Conservation (phyloP, 2,329 filamentous ascomycete genomes). For the Clonostachys chloroleuca region DNA sequence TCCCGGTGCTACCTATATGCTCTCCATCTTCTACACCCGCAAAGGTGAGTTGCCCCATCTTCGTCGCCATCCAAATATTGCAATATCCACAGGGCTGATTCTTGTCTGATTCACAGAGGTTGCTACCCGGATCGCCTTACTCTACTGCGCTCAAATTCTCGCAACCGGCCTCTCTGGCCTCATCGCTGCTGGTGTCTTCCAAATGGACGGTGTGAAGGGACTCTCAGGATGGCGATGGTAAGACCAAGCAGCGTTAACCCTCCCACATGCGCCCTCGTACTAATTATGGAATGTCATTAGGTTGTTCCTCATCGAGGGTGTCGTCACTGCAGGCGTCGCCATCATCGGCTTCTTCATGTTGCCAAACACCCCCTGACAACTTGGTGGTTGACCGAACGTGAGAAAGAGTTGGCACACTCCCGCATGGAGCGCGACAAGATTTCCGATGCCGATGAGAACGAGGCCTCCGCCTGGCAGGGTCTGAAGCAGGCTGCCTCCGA, state of each 20-base stretch:
- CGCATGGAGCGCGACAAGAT: conserved; percentile 48
- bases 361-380: conserved; percentile 36
- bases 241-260: background rate
- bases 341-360: conserved; percentile 20
- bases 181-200: conserved; percentile 56
- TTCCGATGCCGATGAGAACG: conserved; percentile 28
- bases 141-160: conserved; percentile 57
- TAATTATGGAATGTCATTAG: conserved; percentile 9
- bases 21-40: conserved; percentile 24
- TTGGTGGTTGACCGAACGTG: conserved; percentile 34
- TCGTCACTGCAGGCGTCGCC: conserved; percentile 24
- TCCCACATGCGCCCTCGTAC: background rate
- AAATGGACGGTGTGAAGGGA: conserved; percentile 35
- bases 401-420: conserved; percentile 39
- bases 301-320: conserved; percentile 49
- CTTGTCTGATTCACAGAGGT: conserved; percentile 55
- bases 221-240: conserved; percentile 59
- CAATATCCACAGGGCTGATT: conserved; percentile 11
- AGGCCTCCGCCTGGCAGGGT: conserved; percentile 37
- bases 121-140: conserved; percentile 54
- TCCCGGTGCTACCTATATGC: conserved; percentile 27
- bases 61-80: too few species aligned
- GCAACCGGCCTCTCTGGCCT: conserved; percentile 65
- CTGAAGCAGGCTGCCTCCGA: conserved; percentile 43
- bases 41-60: conserved; percentile 11